These are phyloP conservation scores for Colletotrichum incanum DNA, from an alignment of 2,329 filamentous ascomycete species.

Conservation along the genomic window DNA sequence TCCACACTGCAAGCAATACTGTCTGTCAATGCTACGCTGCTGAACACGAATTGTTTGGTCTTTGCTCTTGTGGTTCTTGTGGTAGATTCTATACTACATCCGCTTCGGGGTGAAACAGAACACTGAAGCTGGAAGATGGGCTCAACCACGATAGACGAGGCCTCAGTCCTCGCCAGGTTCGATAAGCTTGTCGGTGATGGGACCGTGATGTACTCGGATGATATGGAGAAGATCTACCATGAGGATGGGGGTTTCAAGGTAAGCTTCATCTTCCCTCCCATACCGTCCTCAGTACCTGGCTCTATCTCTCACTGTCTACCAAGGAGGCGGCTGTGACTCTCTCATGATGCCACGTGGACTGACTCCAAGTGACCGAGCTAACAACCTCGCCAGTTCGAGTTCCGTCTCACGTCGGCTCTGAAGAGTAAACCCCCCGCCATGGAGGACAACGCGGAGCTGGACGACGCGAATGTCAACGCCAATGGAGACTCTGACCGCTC, in stretches of 20 bases:
- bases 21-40: not conserved
- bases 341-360: not conserved
- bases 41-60: not conserved
- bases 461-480: not conserved
- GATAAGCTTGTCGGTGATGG: conserved; percentile 21
- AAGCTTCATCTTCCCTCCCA: not conserved
- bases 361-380: not conserved
- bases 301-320: not conserved
- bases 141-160: conserved; percentile 13
- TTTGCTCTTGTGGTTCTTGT: no score
- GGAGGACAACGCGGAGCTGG: conserved; percentile 26
- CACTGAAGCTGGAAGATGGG: not conserved
- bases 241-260: conserved; percentile 33
- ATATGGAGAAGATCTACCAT: conserved; percentile 26
- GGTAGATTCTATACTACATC: not conserved
- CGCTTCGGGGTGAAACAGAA: not conserved
- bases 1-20: not conserved
- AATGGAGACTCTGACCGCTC: not conserved
- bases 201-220: conserved; percentile 27
- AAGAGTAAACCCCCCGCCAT: conserved; percentile 35
- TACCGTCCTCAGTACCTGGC: not conserved
- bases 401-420: conserved; percentile 34
- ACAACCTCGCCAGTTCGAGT: conserved; percentile 25
- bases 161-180: conserved; percentile 23
- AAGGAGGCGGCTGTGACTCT: not conserved